These are phyloP conservation scores for Cystobasidium tubakii DNA, from an alignment of 768 basidiomycete genomes.

Conservation along the genomic window DNA sequence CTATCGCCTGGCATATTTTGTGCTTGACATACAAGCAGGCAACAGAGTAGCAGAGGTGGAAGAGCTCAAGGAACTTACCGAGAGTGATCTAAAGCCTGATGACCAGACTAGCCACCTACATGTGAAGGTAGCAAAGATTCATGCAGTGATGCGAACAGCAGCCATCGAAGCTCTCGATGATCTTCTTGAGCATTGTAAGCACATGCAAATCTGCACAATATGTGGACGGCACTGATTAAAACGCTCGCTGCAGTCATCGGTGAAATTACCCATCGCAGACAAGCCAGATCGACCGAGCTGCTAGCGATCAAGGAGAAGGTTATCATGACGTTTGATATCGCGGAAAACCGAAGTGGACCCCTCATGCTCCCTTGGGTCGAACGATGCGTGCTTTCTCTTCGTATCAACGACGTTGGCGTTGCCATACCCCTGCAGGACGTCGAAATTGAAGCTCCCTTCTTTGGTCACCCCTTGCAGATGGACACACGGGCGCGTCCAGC, in stretches of 20 bases:
- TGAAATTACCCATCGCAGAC: constrained; percentile 67
- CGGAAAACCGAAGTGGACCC: constrained; percentile 11
- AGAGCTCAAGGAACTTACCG: constrained; percentile 8
- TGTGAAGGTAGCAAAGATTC: constrained; percentile 60
- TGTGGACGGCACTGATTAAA: background rate
- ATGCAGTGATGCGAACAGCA: constrained; percentile 89
- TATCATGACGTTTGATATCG: constrained; percentile 64
- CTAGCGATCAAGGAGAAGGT: constrained; percentile 63
- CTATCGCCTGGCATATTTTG: constrained; percentile 74
- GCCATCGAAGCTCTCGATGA: constrained; percentile 86
- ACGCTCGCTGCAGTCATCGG: constrained; percentile 42
- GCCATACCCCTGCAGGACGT: constrained; percentile 76
- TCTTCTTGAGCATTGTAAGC: constrained; percentile 66
- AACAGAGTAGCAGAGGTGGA: constrained; percentile 36
- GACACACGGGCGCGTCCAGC: constrained; percentile 56
- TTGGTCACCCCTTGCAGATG: constrained; percentile 38
- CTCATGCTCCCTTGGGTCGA: constrained; percentile 49
- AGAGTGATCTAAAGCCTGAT: constrained; percentile 26
- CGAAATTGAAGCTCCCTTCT: constrained; percentile 51
- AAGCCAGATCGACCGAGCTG: constrained; percentile 69
- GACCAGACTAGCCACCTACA: constrained; percentile 36
- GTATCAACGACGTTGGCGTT: constrained; percentile 65
- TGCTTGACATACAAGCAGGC: constrained; percentile 61
- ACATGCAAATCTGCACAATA: background rate
- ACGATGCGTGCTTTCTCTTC: constrained; percentile 49